Evolutionary conservation across 352 stramenopile genomes (phyloP).

Genomic region (Pseudoperonospora humuli): DNA sequence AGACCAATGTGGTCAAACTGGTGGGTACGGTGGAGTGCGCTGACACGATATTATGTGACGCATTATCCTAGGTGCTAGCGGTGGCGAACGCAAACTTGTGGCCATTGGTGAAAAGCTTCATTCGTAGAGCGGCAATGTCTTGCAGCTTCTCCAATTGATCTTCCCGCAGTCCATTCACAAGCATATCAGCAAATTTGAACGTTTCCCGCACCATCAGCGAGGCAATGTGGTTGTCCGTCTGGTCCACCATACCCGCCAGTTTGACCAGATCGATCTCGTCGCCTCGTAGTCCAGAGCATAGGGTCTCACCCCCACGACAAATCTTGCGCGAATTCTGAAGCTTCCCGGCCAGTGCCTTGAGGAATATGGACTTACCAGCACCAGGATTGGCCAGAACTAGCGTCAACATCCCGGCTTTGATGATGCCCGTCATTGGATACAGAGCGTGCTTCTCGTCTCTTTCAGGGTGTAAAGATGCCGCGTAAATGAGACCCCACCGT

Average conservation of each 20-base stretch:
- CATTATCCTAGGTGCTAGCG: slow-evolving; percentile 82
- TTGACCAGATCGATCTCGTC: slow-evolving; percentile 53
- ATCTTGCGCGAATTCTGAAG: slow-evolving; percentile 30
- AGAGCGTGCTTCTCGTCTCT: slow-evolving; percentile 31
- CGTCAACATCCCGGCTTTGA: slow-evolving; percentile 42
- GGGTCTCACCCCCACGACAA: slow-evolving; percentile 34
- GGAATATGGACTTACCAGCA: slow-evolving; percentile 57
- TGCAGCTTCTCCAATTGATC: too few relatives aligned
- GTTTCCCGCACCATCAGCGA: too few relatives aligned
- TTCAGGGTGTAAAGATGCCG: slow-evolving; percentile 39
- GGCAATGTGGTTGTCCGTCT: too few relatives aligned
- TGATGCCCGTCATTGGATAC: slow-evolving; percentile 65
- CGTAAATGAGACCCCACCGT: neutral
- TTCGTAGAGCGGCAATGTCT: too few relatives aligned
- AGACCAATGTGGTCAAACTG: slow-evolving; percentile 54
- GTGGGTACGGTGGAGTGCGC: slow-evolving; percentile 68
- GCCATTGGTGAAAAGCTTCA: slow-evolving; percentile 85
- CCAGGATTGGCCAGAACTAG: slow-evolving; percentile 43
- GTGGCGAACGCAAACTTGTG: slow-evolving; percentile 81
- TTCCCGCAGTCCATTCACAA: too few relatives aligned
- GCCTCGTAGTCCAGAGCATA: slow-evolving; percentile 33
- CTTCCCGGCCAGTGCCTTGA: slow-evolving; percentile 55
- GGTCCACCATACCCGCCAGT: slow-evolving; percentile 51
- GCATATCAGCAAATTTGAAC: too few relatives aligned
- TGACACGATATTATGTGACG: slow-evolving; percentile 90